Percentiles rank a stretch among this genome's conserved stretches.
Conservation (phyloP, 805 yeast genomes). For the Sungouiella blattae region DNA sequence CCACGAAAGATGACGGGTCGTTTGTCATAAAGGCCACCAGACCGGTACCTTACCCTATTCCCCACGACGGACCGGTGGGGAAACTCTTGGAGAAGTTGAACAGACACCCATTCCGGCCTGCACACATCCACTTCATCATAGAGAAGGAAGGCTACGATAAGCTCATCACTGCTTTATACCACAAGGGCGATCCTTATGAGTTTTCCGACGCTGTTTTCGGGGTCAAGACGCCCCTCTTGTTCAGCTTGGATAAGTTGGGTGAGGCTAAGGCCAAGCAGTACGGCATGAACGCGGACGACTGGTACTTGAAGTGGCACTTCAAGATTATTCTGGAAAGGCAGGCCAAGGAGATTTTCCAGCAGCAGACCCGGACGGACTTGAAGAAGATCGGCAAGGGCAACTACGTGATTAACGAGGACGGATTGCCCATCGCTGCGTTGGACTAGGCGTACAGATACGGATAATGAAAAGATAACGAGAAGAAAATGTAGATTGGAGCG, state of each 20-base stretch:
- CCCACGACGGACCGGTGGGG: conserved; percentile 7
- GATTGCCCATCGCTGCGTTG: conserved; percentile 17
- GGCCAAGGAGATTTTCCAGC: conserved; percentile 6
- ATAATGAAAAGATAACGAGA: too few relatives aligned
- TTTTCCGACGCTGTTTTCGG: conserved; percentile 21
- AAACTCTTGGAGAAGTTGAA: conserved; percentile 2
- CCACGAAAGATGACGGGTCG: conserved; percentile 12
- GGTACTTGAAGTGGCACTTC: conserved; percentile 20
- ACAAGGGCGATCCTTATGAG: conserved; percentile 18
- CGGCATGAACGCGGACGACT: conserved; percentile 16
- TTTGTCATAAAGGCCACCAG: conserved; percentile 6
- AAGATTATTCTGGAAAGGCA: conserved; percentile 12
- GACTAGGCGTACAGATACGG: too few relatives aligned
- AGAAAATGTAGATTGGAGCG: too few relatives aligned
- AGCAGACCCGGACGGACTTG: conserved; percentile 11
- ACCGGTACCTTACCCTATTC: conserved; percentile 7
- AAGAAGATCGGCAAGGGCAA: conserved; percentile 5
- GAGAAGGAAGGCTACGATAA: conserved; percentile 17
- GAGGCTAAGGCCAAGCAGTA: conserved; percentile 14
- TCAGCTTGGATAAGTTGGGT: conserved; percentile 13
- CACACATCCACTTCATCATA: conserved; percentile 21
- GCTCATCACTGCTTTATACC: conserved; percentile 19
- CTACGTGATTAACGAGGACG: conserved; percentile 13
- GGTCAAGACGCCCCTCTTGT: conserved; percentile 15
- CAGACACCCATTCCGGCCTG: conserved; percentile 9